These are phyloP conservation scores for Fusarium sp. DNA, from an alignment of 2,329 filamentous ascomycete genomes.

Conservation along the genomic window DNA sequence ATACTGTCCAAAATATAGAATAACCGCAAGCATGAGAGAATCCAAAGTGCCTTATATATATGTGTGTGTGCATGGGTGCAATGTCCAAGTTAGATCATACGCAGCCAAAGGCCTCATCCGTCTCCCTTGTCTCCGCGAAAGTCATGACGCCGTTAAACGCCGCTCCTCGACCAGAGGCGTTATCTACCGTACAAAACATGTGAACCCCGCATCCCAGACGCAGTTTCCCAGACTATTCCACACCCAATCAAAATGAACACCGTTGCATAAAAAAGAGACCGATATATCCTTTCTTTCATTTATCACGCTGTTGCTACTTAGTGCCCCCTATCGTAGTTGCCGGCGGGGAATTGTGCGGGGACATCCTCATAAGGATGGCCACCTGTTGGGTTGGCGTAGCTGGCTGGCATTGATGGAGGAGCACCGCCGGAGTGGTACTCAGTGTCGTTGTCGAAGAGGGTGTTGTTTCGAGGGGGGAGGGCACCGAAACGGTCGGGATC, in stretches of 20 bases:
- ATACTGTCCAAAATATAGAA: conserved; percentile 21
- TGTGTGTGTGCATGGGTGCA: conserved; percentile 12
- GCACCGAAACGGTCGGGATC: conserved; percentile 54
- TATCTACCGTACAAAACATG: conserved; percentile 36
- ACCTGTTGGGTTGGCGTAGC: conserved; percentile 38
- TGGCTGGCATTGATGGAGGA: conserved; percentile 39
- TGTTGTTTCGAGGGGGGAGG: conserved; percentile 50
- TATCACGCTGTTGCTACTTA: conserved; percentile 42
- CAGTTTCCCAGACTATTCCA: conserved; percentile 29
- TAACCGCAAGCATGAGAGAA: conserved; percentile 11
- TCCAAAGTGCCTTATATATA: conserved; percentile 12
- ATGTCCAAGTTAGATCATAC: conserved; percentile 25
- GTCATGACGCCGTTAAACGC: conserved; percentile 39
- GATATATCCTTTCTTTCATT: conserved; percentile 36
- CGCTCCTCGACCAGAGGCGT: conserved; percentile 36
- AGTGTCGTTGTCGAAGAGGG: conserved; percentile 61
- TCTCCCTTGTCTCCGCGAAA: conserved; percentile 33
- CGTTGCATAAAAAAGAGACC: conserved; percentile 27
- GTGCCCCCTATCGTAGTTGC: conserved; percentile 64
- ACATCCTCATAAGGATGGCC: conserved; percentile 46
- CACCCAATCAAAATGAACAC: conserved; percentile 32
- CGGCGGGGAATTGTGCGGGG: conserved; percentile 65
- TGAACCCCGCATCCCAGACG: conserved; percentile 28
- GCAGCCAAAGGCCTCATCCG: conserved; percentile 23
- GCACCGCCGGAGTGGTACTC: conserved; percentile 54